phyloP scores from a whole-genome alignment of 2,329 filamentous ascomycete genomes.

The Penicillium hesseltinei region DNA sequence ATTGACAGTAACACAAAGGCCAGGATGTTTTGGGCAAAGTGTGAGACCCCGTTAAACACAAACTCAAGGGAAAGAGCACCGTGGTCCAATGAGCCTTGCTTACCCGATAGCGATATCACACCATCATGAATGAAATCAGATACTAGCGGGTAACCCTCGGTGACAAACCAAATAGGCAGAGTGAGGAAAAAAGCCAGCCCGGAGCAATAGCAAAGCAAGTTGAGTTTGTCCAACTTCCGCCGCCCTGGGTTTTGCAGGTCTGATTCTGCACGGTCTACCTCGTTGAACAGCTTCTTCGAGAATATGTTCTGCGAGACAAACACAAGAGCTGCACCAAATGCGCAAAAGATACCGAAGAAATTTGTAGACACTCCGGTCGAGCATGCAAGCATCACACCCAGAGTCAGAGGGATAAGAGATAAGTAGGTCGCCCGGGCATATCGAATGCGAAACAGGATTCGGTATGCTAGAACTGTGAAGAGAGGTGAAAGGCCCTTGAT shows the following conservation, averaged over 20 bases:
- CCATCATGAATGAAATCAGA: slow-evolving; percentile 78
- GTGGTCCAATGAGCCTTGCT: slow-evolving; percentile 69
- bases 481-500: slow-evolving; percentile 96
- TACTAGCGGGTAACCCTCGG: slow-evolving; percentile 76
- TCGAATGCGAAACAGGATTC: slow-evolving; percentile 80
- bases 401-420: slow-evolving; percentile 82
- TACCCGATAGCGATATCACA: slow-evolving; percentile 71
- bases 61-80: slow-evolving; percentile 72
- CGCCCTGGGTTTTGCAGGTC: slow-evolving; percentile 61
- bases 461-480: slow-evolving; percentile 92
- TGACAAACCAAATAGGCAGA: slow-evolving; percentile 87
- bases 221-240: slow-evolving; percentile 92
- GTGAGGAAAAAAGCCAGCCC: slow-evolving; percentile 87
- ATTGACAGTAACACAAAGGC: slow-evolving; percentile 90
- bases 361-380: slow-evolving; percentile 88
- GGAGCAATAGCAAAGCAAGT: slow-evolving; percentile 95
- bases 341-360: slow-evolving; percentile 83
- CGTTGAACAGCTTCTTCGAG: slow-evolving; percentile 96
- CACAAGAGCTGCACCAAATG: slow-evolving; percentile 83
- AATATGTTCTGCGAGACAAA: slow-evolving; percentile 99
- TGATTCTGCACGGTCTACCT: slow-evolving; percentile 78
- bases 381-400: slow-evolving; percentile 95
- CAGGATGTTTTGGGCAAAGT: slow-evolving; percentile 94
- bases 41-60: slow-evolving; percentile 93
- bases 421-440: slow-evolving; percentile 86